Conservation (phyloP, 768 basidiomycete species). For the Leccinum subtestaceum region DNA sequence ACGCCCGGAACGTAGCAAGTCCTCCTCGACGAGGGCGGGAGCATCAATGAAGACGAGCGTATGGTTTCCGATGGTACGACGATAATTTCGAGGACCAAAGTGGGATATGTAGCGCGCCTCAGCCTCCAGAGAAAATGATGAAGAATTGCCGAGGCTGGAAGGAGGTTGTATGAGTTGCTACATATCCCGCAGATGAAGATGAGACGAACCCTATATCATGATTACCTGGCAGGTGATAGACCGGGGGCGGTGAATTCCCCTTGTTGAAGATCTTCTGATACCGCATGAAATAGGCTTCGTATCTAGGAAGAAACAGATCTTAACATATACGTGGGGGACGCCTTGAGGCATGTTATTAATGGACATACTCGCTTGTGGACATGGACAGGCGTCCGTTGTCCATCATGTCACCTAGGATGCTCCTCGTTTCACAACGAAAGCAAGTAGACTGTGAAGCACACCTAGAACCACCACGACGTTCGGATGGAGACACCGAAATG, state of each 20-base stretch:
- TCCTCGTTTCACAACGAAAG: neutral
- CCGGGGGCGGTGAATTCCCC: slow-evolving; percentile 42
- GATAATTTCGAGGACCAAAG: slow-evolving; percentile 73
- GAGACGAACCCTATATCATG: slow-evolving; percentile 75
- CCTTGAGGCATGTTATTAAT: neutral
- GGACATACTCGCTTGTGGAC: slow-evolving; percentile 64
- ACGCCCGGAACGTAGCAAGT: slow-evolving; percentile 45
- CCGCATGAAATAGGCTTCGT: slow-evolving; percentile 61
- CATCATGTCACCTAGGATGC: slow-evolving; percentile 69
- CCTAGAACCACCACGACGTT: slow-evolving; percentile 82
- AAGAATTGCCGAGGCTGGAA: slow-evolving; percentile 29
- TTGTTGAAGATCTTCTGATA: slow-evolving; percentile 70
- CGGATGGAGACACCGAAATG: slow-evolving; percentile 50
- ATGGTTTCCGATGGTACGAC: slow-evolving; percentile 65
- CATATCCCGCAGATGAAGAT: slow-evolving; percentile 1
- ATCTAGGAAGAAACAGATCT: slow-evolving; percentile 47
- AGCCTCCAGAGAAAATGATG: slow-evolving; percentile 40
- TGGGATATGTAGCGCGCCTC: slow-evolving; percentile 60
- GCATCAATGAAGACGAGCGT: slow-evolving; percentile 72
- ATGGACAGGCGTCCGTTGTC: slow-evolving; percentile 73
- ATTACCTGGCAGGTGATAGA: slow-evolving; percentile 83
- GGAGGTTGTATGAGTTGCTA: slow-evolving; percentile 2
- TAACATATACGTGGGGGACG: slow-evolving; percentile 1
- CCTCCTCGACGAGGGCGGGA: slow-evolving; percentile 72
- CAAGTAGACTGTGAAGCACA: neutral